These are phyloP conservation scores for Neurospora cerealis DNA, from an alignment of 495 filamentous ascomycete genomes.

Conservation along the genomic window DNA sequence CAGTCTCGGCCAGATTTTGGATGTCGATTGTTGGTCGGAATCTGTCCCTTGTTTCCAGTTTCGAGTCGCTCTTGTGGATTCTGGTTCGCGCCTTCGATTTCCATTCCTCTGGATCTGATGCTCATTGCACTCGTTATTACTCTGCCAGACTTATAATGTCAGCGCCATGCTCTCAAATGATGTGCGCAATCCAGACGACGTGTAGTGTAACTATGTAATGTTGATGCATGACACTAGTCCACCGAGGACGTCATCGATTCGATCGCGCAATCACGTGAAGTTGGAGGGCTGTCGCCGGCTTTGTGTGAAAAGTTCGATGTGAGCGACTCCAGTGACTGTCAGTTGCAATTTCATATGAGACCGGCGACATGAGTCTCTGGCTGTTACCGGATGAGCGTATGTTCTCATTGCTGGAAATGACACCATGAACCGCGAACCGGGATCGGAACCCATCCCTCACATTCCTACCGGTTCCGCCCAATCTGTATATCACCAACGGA, in stretches of 20 bases:
- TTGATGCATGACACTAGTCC: neutral
- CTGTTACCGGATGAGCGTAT: neutral
- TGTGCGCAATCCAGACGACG: neutral
- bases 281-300: neutral
- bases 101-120: neutral
- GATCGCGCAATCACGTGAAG: neutral
- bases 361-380: neutral
- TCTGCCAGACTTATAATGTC: neutral
- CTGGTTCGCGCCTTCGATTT: neutral
- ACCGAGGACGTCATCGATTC: neutral
- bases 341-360: neutral
- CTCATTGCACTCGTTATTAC: neutral
- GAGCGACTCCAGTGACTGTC: neutral
- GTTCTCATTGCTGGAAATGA: neutral
- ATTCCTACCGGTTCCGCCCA: neutral
- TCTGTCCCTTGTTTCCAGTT: neutral
- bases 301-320: neutral
- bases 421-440: neutral
- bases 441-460: neutral
- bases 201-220: neutral
- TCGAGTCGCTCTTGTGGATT: neutral
- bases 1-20: neutral
- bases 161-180: neutral
- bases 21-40: neutral
- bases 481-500: neutral